Percentiles rank a stretch among this genome's conserved stretches.
These are phyloP conservation scores for Apocynum venetum DNA, from an alignment of 257 asterid genomes.

Conservation along the genomic window DNA sequence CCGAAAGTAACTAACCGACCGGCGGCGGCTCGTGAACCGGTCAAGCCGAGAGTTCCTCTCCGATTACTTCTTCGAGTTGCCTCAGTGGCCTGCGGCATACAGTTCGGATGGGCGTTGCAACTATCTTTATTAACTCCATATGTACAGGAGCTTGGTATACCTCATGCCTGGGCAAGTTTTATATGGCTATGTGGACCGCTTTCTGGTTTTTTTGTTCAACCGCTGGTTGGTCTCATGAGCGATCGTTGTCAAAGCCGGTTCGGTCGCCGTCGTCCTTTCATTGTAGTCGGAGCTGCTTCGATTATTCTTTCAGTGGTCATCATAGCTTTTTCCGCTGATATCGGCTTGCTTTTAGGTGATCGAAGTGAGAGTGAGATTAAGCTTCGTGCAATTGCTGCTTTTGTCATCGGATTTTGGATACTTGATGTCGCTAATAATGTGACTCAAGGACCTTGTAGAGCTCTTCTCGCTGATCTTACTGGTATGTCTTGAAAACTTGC, in stretches of 20 bases:
- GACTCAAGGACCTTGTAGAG: slow-evolving; percentile 93
- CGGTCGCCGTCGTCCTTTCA: slow-evolving; percentile 86
- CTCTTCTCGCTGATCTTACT: slow-evolving; percentile 83
- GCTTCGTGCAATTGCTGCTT: slow-evolving; percentile 57
- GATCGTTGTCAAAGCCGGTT: slow-evolving; percentile 62
- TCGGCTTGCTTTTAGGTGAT: slow-evolving; percentile 74
- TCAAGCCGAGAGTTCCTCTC: slow-evolving; percentile 33
- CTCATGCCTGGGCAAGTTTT: slow-evolving; percentile 83
- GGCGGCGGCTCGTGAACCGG: slow-evolving; percentile 26
- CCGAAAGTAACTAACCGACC: slow-evolving; percentile 7
- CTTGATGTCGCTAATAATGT: slow-evolving; percentile 80
- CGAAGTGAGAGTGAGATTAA: slow-evolving; percentile 32
- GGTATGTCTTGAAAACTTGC: slow-evolving; percentile 32
- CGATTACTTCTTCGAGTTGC: slow-evolving; percentile 65
- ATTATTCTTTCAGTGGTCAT: slow-evolving; percentile 61
- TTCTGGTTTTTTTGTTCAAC: slow-evolving; percentile 86
- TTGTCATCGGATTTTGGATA: slow-evolving; percentile 76
- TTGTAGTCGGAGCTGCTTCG: slow-evolving; percentile 56
- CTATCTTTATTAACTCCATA: slow-evolving; percentile 69
- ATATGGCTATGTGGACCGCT: slow-evolving; percentile 92
- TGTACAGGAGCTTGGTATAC: slow-evolving; percentile 84
- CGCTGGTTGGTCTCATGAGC: slow-evolving; percentile 69
- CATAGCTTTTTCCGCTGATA: slow-evolving; percentile 69
- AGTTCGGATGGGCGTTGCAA: slow-evolving; percentile 95
- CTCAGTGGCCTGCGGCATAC: slow-evolving; percentile 88